phyloP scores from a whole-genome alignment of 306 rosid species.

The Biancaea sappan region DNA sequence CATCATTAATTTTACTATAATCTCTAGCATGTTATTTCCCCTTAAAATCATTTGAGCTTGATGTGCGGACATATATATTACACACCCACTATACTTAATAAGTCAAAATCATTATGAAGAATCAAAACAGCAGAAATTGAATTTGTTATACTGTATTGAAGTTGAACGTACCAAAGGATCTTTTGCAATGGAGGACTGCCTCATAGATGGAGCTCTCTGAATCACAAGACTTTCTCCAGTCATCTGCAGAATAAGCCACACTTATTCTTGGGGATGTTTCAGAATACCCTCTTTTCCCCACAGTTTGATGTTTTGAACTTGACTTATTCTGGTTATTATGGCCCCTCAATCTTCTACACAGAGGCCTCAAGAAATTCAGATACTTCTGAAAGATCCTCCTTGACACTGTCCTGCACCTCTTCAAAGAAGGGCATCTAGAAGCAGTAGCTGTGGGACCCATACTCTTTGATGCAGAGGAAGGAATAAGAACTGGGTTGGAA shows the following conservation, averaged over 20 bases:
- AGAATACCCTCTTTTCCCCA: constrained; percentile 54
- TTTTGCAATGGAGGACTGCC: constrained; percentile 98
- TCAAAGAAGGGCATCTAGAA: constrained; percentile 60
- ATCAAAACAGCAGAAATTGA: too few relatives aligned
- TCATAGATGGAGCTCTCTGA: constrained; percentile 95
- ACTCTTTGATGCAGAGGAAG: constrained; percentile 47
- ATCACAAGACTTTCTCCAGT: constrained; percentile 88
- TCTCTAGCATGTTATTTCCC: too few relatives aligned
- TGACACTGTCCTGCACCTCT: constrained; percentile 74
- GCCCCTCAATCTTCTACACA: constrained; percentile 66
- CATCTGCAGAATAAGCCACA: constrained; percentile 72
- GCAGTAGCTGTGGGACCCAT: constrained; percentile 29
- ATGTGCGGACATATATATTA: too few relatives aligned
- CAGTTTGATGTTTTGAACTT: constrained; percentile 50
- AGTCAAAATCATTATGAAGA: too few relatives aligned
- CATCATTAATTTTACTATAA: too few relatives aligned
- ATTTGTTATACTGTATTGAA: too few relatives aligned
- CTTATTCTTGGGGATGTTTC: constrained; percentile 77
- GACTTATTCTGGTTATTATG: constrained; percentile 34
- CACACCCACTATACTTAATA: too few relatives aligned
- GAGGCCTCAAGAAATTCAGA: constrained; percentile 73
- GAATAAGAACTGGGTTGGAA: constrained; percentile 36
- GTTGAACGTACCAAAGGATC: constrained; percentile 70
- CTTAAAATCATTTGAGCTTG: too few relatives aligned
- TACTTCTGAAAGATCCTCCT: constrained; percentile 71